Evolutionary conservation across 345 rosid species (phyloP), one percentile per base, ranked within the genome.

Genomic region (Brassica cretica): DNA sequence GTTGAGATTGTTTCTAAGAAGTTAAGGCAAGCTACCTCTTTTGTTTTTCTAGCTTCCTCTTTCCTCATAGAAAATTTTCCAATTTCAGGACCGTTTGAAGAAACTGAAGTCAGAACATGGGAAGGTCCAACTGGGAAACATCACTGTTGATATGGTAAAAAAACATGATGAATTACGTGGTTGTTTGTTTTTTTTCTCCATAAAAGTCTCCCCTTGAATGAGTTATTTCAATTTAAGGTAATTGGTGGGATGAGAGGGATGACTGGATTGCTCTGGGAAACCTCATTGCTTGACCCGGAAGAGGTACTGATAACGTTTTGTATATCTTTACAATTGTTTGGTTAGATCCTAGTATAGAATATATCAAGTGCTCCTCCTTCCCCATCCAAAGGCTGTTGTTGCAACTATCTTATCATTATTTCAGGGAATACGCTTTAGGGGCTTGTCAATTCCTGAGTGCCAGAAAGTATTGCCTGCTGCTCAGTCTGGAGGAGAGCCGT

Each of bases 211-310:
- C 24, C 63, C 32, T 64, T 71, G 16, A 29, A 21, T 62, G 8
- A 53, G 16, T 59, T 11, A 39, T 51, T 56, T 3, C 30, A 56
- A 1, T 32, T 2, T 1, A 81, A 95, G 99, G 98, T 95, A 41
- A 83, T 93, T 70, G 97, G 99, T 60, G 99, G 99, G 68, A 95
- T 95, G 99, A 89, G 99, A 86, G 99, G 98, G 84, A 95, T 95
- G 99, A 89, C 95, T 61, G 96, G 99, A 44, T 76, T 95, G 77
- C 89, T 95, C 5, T 93, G 99, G 99, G 98, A 95, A 84, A 93
- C 98, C 73, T 95, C 99, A 39, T 86, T 95, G 76, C 98, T 95
- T 46, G 99, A 95, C 75, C 89, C 98, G 3, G 98, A 95, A 32
- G 99, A 95, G 94, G 98, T 93, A 80, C 62, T 69, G 61, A 63